Percentiles rank a stretch among this genome's conserved stretches.
These are phyloP conservation scores for Salvia hispanica DNA, from an alignment of 257 asterid species.

Conservation along the genomic window DNA sequence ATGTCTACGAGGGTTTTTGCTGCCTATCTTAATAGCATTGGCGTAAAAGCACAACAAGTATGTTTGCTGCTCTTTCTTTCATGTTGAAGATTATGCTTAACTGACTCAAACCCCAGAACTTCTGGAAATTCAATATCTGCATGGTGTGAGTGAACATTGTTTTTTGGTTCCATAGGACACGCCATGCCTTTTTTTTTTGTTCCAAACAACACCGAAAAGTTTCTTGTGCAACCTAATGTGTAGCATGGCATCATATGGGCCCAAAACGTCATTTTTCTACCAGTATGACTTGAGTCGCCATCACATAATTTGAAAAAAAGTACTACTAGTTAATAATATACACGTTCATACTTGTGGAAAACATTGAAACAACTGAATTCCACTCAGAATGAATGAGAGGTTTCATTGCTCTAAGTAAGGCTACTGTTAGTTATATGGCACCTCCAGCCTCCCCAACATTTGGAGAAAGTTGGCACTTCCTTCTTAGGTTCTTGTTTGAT, in stretches of 20 bases:
- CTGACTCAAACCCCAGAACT: neutral
- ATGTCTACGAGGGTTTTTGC: slow-evolving; percentile 87
- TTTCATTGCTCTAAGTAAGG: slow-evolving; percentile 4
- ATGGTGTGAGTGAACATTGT: neutral
- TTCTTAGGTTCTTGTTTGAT: neutral
- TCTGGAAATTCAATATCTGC: neutral
- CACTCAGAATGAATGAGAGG: slow-evolving; percentile 4
- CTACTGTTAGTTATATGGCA: neutral
- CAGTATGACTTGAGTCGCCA: neutral
- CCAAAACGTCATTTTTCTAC: neutral
- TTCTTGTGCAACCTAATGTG: neutral
- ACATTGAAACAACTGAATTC: slow-evolving; percentile 7
- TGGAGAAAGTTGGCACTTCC: neutral
- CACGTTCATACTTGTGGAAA: neutral
- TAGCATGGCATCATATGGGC: neutral
- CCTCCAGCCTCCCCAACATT: slow-evolving; percentile 18
- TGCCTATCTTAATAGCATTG: slow-evolving; percentile 69
- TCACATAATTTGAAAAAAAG: slow-evolving; percentile 11
- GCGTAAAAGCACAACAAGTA: slow-evolving; percentile 76
- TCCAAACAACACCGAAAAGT: neutral
- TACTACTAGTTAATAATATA: neutral
- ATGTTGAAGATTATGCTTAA: neutral
- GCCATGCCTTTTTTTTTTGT: neutral
- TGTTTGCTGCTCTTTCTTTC: slow-evolving; percentile 29
- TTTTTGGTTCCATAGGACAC: neutral